Percentiles rank a stretch among this genome's conserved stretches.
phyloP scores from a whole-genome alignment of 164 flowering plant species.

The Echeveria elegans region DNA sequence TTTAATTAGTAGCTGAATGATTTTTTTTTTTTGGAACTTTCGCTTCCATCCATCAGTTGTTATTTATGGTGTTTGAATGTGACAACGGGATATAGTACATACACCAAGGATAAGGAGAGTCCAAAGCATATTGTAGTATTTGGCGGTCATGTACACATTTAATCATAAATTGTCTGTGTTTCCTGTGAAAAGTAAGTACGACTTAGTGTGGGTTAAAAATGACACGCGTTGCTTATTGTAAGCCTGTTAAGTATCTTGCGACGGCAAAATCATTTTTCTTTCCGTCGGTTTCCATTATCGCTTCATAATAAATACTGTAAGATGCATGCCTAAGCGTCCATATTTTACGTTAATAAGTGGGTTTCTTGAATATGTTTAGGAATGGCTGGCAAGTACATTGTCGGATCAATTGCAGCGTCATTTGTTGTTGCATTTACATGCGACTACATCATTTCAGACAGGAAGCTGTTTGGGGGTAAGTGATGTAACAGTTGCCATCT shows the following conservation, averaged over 20 bases:
- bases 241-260: background rate
- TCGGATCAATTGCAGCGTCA: constrained; percentile 11
- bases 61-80: background rate
- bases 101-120: too few relatives aligned
- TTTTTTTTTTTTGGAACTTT: background rate
- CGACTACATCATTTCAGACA: constrained; percentile 10
- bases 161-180: too few relatives aligned
- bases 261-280: background rate
- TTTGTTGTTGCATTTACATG: constrained; percentile 11
- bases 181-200: too few relatives aligned
- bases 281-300: background rate
- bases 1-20: background rate
- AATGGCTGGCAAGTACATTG: constrained; percentile 13
- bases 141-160: too few relatives aligned
- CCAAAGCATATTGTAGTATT: too few relatives aligned
- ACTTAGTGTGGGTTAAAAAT: too few relatives aligned
- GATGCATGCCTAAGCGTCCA: background rate
- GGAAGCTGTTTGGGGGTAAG: constrained; percentile 12
- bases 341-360: background rate
- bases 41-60: background rate
- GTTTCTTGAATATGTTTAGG: background rate
- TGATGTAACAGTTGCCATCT: background rate
- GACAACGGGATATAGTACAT: background rate
- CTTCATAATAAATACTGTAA: background rate
- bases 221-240: too few relatives aligned